Evolutionary conservation across 169 alveolate species (phyloP).

Genomic region (Plasmodium inui): DNA sequence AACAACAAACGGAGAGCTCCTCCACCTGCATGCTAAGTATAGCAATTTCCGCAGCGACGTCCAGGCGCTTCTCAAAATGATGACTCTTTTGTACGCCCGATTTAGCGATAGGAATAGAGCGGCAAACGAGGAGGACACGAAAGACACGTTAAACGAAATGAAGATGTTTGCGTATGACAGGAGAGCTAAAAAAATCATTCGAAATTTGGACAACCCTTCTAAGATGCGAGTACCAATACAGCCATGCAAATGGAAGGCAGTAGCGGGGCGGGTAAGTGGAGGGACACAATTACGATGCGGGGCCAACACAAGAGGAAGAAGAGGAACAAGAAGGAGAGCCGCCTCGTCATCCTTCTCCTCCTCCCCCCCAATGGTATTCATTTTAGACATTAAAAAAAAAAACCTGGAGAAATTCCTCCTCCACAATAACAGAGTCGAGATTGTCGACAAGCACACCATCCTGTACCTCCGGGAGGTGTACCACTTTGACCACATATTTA

Average conservation of each 20-base stretch:
- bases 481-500: constrained; percentile 20
- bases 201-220: neutral
- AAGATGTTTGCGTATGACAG: constrained; percentile 30
- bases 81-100: neutral
- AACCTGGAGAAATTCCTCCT: constrained; percentile 26
- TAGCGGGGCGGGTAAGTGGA: too few species aligned
- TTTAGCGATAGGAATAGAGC: neutral
- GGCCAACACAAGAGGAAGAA: neutral
- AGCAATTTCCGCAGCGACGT: neutral
- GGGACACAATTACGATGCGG: too few species aligned
- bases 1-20: neutral
- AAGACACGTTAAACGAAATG: constrained; percentile 1
- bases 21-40: neutral
- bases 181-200: constrained; percentile 7
- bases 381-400: constrained; percentile 34
- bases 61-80: constrained; percentile 3
- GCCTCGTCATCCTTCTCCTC: neutral
- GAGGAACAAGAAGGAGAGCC: neutral
- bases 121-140: neutral
- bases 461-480: constrained; percentile 13
- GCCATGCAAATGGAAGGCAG: neutral
- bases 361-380: constrained; percentile 1
- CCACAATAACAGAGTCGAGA: constrained; percentile 2
- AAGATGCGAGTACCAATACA: neutral
- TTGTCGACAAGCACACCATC: constrained; percentile 6